A percentile compares a stretch with the other conserved stretches of the same genome.
These are phyloP conservation scores for Epichloe gansuensis DNA, from an alignment of 2,329 filamentous ascomycete species.

Conservation along the genomic window DNA sequence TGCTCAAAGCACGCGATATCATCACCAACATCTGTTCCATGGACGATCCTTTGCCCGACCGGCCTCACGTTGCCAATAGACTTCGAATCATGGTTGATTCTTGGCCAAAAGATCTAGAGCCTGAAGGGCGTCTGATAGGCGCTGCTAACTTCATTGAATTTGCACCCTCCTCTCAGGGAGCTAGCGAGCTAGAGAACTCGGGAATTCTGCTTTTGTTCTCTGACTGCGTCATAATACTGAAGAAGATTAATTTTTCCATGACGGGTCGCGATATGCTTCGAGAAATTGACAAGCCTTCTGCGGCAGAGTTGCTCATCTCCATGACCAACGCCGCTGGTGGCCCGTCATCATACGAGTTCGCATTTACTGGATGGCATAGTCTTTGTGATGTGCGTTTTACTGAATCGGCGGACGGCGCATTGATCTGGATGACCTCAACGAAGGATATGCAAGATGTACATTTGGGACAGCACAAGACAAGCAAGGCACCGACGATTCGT, in stretches of 20 bases:
- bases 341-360: conserved; percentile 53
- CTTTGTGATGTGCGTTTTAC: conserved; percentile 61
- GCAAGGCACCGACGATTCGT: conserved; percentile 43
- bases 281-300: conserved; percentile 71
- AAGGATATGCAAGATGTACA: conserved; percentile 46
- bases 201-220: conserved; percentile 77
- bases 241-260: conserved; percentile 50
- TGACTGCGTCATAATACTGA: conserved; percentile 65
- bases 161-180: conserved; percentile 51
- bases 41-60: conserved; percentile 57
- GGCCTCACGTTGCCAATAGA: conserved; percentile 59
- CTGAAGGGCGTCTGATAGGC: conserved; percentile 65
- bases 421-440: conserved; percentile 55
- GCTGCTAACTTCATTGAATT: conserved; percentile 72
- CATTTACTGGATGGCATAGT: conserved; percentile 60
- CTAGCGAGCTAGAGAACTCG: conserved; percentile 32
- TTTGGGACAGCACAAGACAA: conserved; percentile 25
- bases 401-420: conserved; percentile 50
- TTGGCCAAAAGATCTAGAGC: conserved; percentile 62
- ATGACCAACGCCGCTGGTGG: conserved; percentile 52
- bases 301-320: conserved; percentile 47
- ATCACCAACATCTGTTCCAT: conserved; percentile 95
- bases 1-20: conserved; percentile 83
- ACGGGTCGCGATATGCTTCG: conserved; percentile 68
- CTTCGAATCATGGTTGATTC: conserved; percentile 63